A percentile compares a stretch with the other conserved stretches of the same genome.
Conservation (phyloP, 2,329 filamentous ascomycete genomes). For the Colletotrichum aenigma region DNA sequence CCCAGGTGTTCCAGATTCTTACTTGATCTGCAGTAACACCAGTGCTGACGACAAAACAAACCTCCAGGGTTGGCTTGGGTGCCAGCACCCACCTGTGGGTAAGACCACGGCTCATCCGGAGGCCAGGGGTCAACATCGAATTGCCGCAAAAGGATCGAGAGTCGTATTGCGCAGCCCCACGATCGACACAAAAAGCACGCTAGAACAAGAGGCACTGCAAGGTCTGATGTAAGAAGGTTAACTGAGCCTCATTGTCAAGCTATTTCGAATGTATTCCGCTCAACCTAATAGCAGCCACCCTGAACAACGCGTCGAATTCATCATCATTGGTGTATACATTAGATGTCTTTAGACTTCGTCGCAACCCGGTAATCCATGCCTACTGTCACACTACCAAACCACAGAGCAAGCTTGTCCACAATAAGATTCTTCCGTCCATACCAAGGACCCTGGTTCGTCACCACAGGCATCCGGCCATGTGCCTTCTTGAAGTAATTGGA, state of each 20-base stretch:
- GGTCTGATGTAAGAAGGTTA: background rate
- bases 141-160: background rate
- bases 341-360: conserved; percentile 27
- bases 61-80: background rate
- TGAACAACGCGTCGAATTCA: background rate
- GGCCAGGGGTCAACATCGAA: background rate
- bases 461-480: conserved; percentile 37
- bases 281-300: background rate
- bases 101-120: background rate
- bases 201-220: background rate
- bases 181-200: background rate
- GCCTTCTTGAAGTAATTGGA: conserved; percentile 40
- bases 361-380: conserved; percentile 32
- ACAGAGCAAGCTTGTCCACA: conserved; percentile 31
- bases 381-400: conserved; percentile 33
- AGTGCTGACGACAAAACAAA: background rate
- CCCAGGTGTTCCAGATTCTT: background rate
- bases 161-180: background rate
- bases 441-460: conserved; percentile 37
- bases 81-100: background rate
- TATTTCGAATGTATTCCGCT: background rate
- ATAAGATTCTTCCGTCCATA: conserved; percentile 36
- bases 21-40: background rate
- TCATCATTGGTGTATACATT: background rate
- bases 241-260: background rate